Conservation (phyloP, 768 basidiomycete genomes). For the Phallus indusiatus region DNA sequence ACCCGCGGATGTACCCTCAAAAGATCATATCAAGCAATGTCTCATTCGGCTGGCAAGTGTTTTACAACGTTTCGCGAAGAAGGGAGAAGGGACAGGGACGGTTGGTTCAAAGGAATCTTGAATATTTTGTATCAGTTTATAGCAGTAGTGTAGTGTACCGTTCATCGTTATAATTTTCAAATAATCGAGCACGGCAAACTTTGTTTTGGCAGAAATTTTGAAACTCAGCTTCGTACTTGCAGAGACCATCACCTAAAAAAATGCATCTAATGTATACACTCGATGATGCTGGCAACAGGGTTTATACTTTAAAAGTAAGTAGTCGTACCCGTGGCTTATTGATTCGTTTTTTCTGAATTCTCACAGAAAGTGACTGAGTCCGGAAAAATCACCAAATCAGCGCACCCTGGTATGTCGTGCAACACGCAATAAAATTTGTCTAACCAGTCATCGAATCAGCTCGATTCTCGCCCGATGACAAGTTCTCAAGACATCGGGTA, state of each 20-base stretch:
- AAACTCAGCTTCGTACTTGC: neutral
- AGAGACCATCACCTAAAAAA: slow-evolving; percentile 13
- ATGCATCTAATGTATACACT: slow-evolving; percentile 99
- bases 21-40: slow-evolving; percentile 4
- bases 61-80: slow-evolving; percentile 4
- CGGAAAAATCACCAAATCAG: slow-evolving; percentile 87
- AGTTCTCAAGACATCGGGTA: slow-evolving; percentile 95
- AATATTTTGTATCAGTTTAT: neutral
- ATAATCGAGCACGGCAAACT: no score
- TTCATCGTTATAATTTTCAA: neutral
- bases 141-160: neutral
- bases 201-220: neutral
- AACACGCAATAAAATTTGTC: neutral
- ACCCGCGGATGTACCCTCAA: neutral
- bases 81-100: slow-evolving; percentile 4
- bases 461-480: slow-evolving; percentile 98
- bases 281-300: slow-evolving; percentile 64
- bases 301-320: slow-evolving; percentile 88
- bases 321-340: neutral
- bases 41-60: slow-evolving; percentile 1
- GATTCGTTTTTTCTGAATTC: slow-evolving; percentile 1
- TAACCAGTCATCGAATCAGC: slow-evolving; percentile 36
- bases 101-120: neutral
- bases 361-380: slow-evolving; percentile 72
- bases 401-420: slow-evolving; percentile 75